Conservation (phyloP, 2,329 filamentous ascomycete genomes). For the Apiospora aurea region DNA sequence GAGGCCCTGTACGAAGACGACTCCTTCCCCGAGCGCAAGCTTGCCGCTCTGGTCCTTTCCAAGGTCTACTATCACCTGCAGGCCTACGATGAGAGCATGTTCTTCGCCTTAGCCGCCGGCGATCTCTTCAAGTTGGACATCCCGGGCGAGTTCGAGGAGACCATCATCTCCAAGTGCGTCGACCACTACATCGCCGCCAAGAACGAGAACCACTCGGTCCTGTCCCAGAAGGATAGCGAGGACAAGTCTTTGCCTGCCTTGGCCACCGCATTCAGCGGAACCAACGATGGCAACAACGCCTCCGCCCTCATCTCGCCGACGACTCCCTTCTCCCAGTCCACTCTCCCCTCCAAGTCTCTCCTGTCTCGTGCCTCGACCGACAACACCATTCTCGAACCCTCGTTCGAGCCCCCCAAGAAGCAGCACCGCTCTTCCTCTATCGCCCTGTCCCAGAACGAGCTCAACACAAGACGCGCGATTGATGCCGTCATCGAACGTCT, state of each 20-base stretch:
- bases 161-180: constrained; percentile 97
- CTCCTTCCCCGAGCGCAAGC: constrained; percentile 88
- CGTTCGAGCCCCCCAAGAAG: constrained; percentile 60
- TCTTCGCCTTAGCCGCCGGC: constrained; percentile 92
- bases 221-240: constrained; percentile 48
- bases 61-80: constrained; percentile 99
- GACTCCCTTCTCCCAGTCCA: constrained; percentile 93
- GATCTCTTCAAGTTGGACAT: constrained; percentile 93
- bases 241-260: constrained; percentile 68
- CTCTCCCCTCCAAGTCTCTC: constrained; percentile 90
- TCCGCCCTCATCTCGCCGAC: constrained; percentile 83
- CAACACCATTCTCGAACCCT: constrained; percentile 67
- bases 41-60: constrained; percentile 91
- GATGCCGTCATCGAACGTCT: constrained; percentile 86
- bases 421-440: constrained; percentile 65
- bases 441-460: constrained; percentile 69
- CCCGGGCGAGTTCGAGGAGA: constrained; percentile 96
- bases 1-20: constrained; percentile 98
- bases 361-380: constrained; percentile 81
- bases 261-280: constrained; percentile 78
- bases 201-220: constrained; percentile 56
- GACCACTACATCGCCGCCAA: constrained; percentile 92
- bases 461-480: constrained; percentile 77
- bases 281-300: constrained; percentile 70
- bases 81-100: constrained; percentile 99